Evolutionary conservation across 139 green algal genomes (phyloP), one percentile per base, ranked within the genome.

Genomic region (Astrephomene gubernaculifera): DNA sequence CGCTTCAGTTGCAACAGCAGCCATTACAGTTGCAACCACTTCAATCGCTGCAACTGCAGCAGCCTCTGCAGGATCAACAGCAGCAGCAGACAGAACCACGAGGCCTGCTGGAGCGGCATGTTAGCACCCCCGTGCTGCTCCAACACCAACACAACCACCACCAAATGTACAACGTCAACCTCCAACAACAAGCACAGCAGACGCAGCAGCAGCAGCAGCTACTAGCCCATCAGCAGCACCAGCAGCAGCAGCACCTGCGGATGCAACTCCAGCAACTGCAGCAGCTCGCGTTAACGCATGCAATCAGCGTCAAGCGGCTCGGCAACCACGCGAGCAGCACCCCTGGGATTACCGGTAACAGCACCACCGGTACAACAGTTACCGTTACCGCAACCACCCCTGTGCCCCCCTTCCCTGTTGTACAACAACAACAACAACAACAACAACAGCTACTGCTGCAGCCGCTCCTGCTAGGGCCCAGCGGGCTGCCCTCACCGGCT

Each of bases 381-480:
- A n/a, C n/a, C n/a, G n/a, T n/a, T n/a, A n/a, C n/a, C n/a, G n/a
- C n/a, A n/a, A n/a, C n/a, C n/a, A n/a, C n/a, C n/a, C n/a, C n/a
- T n/a, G n/a, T n/a, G n/a, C n/a, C n/a, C n/a, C n/a, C n/a, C n/a
- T n/a, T n/a, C n/a, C n/a, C n/a, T n/a, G n/a, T n/a, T n/a, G n/a
- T n/a, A n/a, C n/a, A n/a, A n/a, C 49, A 69, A n/a, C 72, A 67
- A n/a, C 72, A 81, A 17, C 72, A 81, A 33, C 72, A 74, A 38
- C 38, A 53, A 38, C 68, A 53, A 38, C 36, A 25, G 21, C 36
- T 31, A 5, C 39, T 49, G 33, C 72, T 53, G 72, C 17, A 49
- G 29, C 70, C 61, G 27, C 27, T 63, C 4, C 52, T 52, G 72
- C 49, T 69, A 33, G 24, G 38, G 3, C 64, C 29, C 68, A 54